Conservation (phyloP, 176 grass and related monocot species). For the Musa beccarii region DNA sequence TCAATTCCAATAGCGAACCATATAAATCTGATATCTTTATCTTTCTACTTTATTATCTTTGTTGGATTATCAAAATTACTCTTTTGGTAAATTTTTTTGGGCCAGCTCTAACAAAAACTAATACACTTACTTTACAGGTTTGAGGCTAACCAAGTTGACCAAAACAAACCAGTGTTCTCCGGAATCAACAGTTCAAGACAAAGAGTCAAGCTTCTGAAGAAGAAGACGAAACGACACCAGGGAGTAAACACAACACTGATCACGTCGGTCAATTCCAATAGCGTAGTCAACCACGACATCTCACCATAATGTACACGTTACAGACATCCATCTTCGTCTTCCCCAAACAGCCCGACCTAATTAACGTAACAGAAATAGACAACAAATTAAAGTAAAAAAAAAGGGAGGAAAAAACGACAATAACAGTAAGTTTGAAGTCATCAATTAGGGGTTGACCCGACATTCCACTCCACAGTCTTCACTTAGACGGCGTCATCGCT, state of each 20-base stretch:
- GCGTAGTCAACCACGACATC: neutral
- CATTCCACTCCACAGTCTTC: neutral
- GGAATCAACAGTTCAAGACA: neutral
- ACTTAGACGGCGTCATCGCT: neutral
- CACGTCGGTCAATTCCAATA: neutral
- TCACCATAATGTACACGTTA: conserved; percentile 7
- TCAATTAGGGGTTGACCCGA: neutral
- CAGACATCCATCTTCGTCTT: neutral
- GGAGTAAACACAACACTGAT: neutral
- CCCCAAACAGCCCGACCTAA: neutral
- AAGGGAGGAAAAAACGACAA: neutral
- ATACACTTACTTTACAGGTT: neutral
- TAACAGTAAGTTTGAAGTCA: neutral
- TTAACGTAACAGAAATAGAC: neutral
- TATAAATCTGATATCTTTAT: no score
- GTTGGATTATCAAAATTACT: no score
- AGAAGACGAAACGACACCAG: neutral
- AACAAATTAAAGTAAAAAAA: neutral
- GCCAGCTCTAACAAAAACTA: no score
- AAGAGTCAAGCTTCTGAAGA: neutral
- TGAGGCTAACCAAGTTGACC: neutral
- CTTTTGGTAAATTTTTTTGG: no score
- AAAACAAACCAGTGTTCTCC: neutral
- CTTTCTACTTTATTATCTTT: no score
- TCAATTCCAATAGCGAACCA: neutral